phyloP scores from a whole-genome alignment of 2,329 filamentous ascomycete genomes.

The Ampelomyces quisqualis region DNA sequence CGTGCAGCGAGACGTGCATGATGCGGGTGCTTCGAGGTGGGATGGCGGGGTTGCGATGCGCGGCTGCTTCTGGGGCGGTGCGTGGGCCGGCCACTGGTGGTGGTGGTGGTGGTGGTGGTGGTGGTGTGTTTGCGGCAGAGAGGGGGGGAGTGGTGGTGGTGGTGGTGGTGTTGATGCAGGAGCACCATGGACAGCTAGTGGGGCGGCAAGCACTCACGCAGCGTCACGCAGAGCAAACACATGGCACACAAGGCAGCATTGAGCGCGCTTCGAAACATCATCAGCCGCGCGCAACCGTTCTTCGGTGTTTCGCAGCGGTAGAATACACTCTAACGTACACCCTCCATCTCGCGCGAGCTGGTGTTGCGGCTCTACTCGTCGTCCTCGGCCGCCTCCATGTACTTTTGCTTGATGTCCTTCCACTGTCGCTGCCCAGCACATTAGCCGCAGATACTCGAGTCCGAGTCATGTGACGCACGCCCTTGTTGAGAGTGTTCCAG shows the following conservation, averaged over 20 bases:
- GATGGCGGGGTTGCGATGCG: slow-evolving; percentile 13
- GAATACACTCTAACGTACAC: slow-evolving; percentile 42
- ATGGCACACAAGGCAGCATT: no score
- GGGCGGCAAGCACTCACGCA: no score
- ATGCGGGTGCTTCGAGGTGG: slow-evolving; percentile 18
- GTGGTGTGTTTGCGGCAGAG: background rate
- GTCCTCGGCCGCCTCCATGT: slow-evolving; percentile 70
- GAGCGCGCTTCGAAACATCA: no score
- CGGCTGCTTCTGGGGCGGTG: background rate
- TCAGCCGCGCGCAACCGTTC: slow-evolving; percentile 10
- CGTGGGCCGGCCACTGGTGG: slow-evolving; percentile 21
- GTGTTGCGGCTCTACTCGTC: slow-evolving; percentile 47
- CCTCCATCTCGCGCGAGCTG: slow-evolving; percentile 14
- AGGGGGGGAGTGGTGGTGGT: background rate
- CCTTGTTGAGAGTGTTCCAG: slow-evolving; percentile 89
- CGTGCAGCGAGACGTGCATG: slow-evolving; percentile 56
- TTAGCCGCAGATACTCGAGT: slow-evolving; percentile 27
- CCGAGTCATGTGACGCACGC: slow-evolving; percentile 56
- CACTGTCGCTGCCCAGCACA: slow-evolving; percentile 77
- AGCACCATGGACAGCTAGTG: no score
- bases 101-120: background rate
- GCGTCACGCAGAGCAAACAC: background rate
- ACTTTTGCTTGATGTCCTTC: slow-evolving; percentile 97
- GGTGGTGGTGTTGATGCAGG: background rate
- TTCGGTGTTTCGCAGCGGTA: slow-evolving; percentile 33